Evolutionary conservation across 768 basidiomycete genomes (phyloP).

Genomic region (Mycena latifolia): DNA sequence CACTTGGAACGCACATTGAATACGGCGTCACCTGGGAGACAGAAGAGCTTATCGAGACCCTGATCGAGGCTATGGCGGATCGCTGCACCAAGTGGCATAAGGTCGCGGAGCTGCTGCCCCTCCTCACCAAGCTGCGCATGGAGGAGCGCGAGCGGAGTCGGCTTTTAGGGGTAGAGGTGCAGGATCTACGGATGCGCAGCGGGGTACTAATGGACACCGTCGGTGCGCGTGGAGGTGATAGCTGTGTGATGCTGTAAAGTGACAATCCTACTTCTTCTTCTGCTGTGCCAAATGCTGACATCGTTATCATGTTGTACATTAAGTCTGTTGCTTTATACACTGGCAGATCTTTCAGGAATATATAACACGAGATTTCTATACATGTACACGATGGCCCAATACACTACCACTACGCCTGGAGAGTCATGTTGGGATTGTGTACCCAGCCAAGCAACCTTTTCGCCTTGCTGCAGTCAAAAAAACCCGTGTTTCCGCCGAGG

Average conservation of each 20-base stretch:
- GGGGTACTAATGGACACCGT: conserved; percentile 54
- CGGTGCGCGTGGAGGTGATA: conserved; percentile 6
- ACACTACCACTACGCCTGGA: neutral
- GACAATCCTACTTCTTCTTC: neutral
- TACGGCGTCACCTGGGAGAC: conserved; percentile 65
- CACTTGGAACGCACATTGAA: conserved; percentile 55
- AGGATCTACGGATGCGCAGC: conserved; percentile 62
- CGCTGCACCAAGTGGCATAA: conserved; percentile 57
- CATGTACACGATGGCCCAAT: too few species aligned
- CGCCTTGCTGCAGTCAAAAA: conserved; percentile 78
- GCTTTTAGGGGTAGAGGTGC: conserved; percentile 57
- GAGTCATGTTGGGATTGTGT: conserved; percentile 45
- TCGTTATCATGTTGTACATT: neutral
- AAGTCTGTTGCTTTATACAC: neutral
- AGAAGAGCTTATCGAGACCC: neutral
- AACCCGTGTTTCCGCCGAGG: conserved; percentile 56
- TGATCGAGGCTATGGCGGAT: conserved; percentile 27
- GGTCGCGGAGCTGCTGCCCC: conserved; percentile 56
- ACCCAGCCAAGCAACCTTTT: conserved; percentile 73
- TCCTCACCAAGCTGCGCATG: conserved; percentile 55
- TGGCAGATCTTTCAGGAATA: neutral
- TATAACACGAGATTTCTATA: neutral
- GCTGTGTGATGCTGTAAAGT: conserved; percentile 28
- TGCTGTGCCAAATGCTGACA: conserved; percentile 14
- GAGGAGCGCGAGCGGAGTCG: conserved; percentile 57